Base-by-base conservation (phyloP, 2,329 filamentous ascomycete species). In the Colletotrichum aenigma region DNA sequence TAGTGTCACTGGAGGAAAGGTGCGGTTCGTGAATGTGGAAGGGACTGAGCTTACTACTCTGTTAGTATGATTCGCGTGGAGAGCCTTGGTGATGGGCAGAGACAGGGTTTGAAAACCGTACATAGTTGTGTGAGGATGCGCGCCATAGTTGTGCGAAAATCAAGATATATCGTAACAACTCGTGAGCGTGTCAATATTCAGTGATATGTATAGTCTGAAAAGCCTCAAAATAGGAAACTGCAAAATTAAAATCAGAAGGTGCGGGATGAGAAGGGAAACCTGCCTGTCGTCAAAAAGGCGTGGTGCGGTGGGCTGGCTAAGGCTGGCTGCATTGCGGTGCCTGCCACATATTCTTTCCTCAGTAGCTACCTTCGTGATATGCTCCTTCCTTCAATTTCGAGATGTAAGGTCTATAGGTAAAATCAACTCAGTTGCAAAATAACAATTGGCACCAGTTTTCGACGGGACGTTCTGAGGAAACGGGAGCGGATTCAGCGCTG, bases 21-120 rank as follows among this genome's bases (percentile, higher is more conserved):
- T 80, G 9, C 67, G 61, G 12, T 60, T 80, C 26, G 77, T 79
- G 2, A 78, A 78, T 36, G 70, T 78, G 3, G 34, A 52, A 58
- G 74, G 74, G 4, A 56, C 32, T 21, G 32, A 24, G 3, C n/a
- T 76, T 15, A 30, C 34, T 6, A 8, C 13, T 7, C 0, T 26
- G 34, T 64, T 15, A 38, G 8, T 52, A 13, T 7, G 6, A 21
- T 4, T 21, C 12, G n/a, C 43, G 10, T 21, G n/a, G 12, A 15
- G 12, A 52, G 43, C 10, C 2, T 21, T 3, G 0, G n/a, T 21
- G 43, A 21, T 13, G 43, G 43, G 6, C 12, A 48, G 43, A 21
- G 1, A 12, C 0, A 21, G 10, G n/a, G 2, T 21, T 13, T 21
- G 43, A 52, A 21, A 52, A 7, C 43, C 12, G 6, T 4, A 13